Evolutionary conservation across 1,284 basidiomycete species (phyloP).

Genomic region (Leccinum solheimii): DNA sequence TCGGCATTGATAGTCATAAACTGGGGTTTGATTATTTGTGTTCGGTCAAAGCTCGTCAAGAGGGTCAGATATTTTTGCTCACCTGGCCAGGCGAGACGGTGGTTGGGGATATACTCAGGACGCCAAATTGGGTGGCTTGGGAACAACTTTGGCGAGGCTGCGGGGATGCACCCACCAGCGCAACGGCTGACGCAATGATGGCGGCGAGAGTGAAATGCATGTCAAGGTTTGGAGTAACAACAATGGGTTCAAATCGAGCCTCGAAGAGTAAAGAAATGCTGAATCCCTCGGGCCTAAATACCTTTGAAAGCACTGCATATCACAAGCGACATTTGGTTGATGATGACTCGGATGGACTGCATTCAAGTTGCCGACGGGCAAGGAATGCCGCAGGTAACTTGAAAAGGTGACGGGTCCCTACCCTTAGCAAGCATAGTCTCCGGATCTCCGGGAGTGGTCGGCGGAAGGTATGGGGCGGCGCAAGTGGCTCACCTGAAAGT

Average conservation of each 20-base stretch:
- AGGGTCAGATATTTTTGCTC: conserved; percentile 1
- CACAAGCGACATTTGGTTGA: neutral
- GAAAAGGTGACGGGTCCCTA: neutral
- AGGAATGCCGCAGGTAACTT: conserved; percentile 11
- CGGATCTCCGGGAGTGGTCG: neutral
- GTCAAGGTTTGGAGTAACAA: neutral
- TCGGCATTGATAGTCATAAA: conserved; percentile 27
- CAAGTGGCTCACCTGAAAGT: neutral
- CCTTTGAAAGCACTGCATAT: conserved; percentile 2
- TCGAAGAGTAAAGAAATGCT: neutral
- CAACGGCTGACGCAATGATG: conserved; percentile 12
- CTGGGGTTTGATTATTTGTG: conserved; percentile 11
- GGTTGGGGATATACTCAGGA: conserved; percentile 23
- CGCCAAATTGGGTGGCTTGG: conserved; percentile 26
- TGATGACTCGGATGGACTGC: neutral
- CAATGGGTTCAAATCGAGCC: neutral
- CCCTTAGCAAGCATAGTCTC: neutral
- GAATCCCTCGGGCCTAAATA: conserved; percentile 13
- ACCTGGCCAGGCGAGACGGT: conserved; percentile 30
- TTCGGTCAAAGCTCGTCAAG: conserved; percentile 2
- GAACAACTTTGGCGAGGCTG: conserved; percentile 26
- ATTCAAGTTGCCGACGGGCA: conserved; percentile 1
- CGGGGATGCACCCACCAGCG: conserved; percentile 23
- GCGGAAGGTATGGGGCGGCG: neutral
- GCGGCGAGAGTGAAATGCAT: conserved; percentile 14